phyloP scores from a whole-genome alignment of 2,329 filamentous ascomycete species.

The Stagonosporopsis vannaccii region DNA sequence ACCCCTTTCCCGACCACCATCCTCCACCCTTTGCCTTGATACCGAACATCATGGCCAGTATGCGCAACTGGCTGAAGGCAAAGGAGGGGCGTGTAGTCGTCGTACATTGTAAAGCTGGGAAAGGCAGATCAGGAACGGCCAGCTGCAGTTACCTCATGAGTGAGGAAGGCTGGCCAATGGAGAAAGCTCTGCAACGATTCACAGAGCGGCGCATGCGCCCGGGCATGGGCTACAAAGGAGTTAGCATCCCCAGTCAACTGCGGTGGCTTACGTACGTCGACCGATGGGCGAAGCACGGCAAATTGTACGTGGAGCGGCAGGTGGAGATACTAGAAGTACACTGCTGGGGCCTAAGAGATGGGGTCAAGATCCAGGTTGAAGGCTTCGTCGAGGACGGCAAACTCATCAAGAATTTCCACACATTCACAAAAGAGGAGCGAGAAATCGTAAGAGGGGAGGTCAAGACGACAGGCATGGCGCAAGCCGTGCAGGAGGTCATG shows the following conservation, averaged over 20 bases:
- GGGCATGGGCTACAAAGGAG: conserved; percentile 79
- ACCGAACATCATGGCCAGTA: conserved; percentile 87
- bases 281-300: conserved; percentile 78
- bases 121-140: conserved; percentile 88
- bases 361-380: conserved; percentile 86
- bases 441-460: conserved; percentile 68
- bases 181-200: conserved; percentile 70
- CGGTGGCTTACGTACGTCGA: conserved; percentile 90
- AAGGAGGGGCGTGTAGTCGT: conserved; percentile 74
- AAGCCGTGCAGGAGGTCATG: conserved; percentile 56
- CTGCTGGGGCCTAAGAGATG: conserved; percentile 85
- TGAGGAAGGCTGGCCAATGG: conserved; percentile 75
- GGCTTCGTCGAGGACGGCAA: conserved; percentile 90
- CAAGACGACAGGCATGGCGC: conserved; percentile 52
- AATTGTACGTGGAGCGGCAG: conserved; percentile 81
- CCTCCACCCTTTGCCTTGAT: conserved; percentile 91
- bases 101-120: conserved; percentile 97
- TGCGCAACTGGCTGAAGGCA: conserved; percentile 81
- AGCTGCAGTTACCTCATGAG: conserved; percentile 89
- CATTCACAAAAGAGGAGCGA: conserved; percentile 76
- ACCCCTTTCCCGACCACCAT: conserved; percentile 96
- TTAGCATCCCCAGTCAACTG: conserved; percentile 92
- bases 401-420: conserved; percentile 82
- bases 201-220: conserved; percentile 89
- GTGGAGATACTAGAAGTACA: conserved; percentile 90